Evolutionary conservation across 2,329 filamentous ascomycete species (phyloP), one percentile per base, ranked within the genome.

Genomic region (Epicoccum sorghinum): DNA sequence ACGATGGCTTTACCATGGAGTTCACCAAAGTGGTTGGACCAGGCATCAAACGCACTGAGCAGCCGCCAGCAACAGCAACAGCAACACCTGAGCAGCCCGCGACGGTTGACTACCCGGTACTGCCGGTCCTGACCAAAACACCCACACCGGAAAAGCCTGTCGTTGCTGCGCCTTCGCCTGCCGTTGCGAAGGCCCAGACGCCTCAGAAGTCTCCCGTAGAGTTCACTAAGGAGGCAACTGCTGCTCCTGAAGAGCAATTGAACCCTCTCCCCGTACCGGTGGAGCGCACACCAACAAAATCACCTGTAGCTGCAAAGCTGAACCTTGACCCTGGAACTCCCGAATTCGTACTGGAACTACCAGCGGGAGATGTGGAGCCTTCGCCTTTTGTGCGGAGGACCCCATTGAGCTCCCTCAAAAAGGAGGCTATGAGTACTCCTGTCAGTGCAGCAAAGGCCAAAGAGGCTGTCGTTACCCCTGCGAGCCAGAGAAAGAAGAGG

Each of bases 1-100:
- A 64, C 10, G 67, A 61, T 71, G 82, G 78, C 70, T 75, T 82
- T 24, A 79, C 79, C n/a, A 82, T 82, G 80, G 80, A 82, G 47
- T 73, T 82, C 29, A 82, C 80, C 1, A 76, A 76, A n/a, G 77
- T 78, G 7, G 66, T 82, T 39, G 80, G 78, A 4, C 66, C 68
- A 7, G 77, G 76, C 32, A 79, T 81, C 50, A 73, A 67, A 53
- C 62, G 60, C 30, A 24, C 58, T 22, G 60, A 46, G 4, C 55
- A 56, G n/a, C 43, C 42, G 37, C 33, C 55, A 24, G 36, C 60
- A 32, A 66, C 63, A 14, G 61, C 67, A 39, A 36, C 55, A 24
- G 36, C 60, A 32, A 66, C 63, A 14, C 62, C 67, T 3, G 65
- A 65, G 29, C 62, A 64, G 27, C 43, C 60, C n/a, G 41, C 39